phyloP scores from a whole-genome alignment of 108 stramenopile genomes.

The Nannochloropsis gaditana region DNA sequence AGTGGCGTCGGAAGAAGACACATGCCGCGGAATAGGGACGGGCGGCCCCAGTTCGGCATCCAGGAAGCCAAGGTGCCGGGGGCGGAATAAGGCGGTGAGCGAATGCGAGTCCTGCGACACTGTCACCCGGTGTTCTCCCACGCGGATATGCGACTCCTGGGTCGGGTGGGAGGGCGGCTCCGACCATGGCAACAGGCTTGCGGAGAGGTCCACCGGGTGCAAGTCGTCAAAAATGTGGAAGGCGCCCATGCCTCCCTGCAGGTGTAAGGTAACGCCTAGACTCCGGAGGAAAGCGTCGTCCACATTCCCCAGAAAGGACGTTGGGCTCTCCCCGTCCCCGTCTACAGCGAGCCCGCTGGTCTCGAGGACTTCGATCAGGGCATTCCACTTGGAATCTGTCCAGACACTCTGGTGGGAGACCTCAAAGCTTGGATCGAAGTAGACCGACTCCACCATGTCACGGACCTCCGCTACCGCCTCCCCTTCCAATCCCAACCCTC shows the following conservation, averaged over 20 bases:
- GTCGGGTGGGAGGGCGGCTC: background rate
- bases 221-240: conserved; percentile 18
- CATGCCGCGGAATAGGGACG: background rate
- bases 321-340: background rate
- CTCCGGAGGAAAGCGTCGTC: background rate
- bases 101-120: background rate
- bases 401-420: background rate
- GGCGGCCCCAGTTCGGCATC: background rate
- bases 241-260: background rate
- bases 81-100: background rate
- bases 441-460: conserved; percentile 11
- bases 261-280: background rate
- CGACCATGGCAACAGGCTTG: background rate
- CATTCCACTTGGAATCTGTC: background rate
- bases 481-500: background rate
- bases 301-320: background rate
- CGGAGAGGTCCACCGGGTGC: background rate
- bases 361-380: background rate
- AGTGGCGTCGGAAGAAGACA: background rate
- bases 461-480: background rate
- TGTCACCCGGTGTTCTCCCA: background rate
- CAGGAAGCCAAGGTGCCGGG: background rate
- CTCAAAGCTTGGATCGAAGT: background rate
- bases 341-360: background rate
- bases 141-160: background rate